Base-by-base conservation (phyloP, 2,329 filamentous ascomycete genomes). In the Xenosphaeropsis pyriputrescens region DNA sequence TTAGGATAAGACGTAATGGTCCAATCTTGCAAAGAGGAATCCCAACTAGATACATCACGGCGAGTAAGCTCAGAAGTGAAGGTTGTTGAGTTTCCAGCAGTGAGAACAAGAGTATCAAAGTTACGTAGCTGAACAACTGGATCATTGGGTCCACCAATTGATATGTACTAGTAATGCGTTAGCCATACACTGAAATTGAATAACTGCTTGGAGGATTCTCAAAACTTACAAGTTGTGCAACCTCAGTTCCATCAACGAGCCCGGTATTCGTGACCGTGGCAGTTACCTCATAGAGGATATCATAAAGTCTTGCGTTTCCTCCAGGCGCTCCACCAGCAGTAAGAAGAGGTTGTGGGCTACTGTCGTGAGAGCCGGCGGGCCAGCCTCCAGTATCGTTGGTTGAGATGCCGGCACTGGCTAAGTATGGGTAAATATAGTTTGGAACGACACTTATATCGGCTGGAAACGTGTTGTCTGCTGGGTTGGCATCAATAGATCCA, bases 41-140 rank as follows among this genome's bases (percentile, higher is more conserved):
- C 84, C 88, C 88, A 95, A 62, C 85, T 91, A 54, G 79, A 85
- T 39, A 96, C 50, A 54, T 96, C 89, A 37, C 85, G 74, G 29
- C 88, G 71, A 4, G 79, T 91, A 39, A 96, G 59, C 11, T 75
- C 67, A 1, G 73, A 76, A 1, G 58, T 66, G 63, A 93, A 93
- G 2, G 67, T 72, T 3, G 62, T 66, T 37, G 68, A 73, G 60
- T 77, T 58, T 11, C 81, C 81, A 0, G 84, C 68, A 1, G 70
- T 65, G 43, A 95, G 75, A 36, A 64, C 66, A 38, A 95, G 58
- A 36, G 85, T 76, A 41, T 93, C 82, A 53, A 95, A 96, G 38
- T 78, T 79, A 40, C 89, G 78, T 12, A 96, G 76, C 9, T 75
- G 67, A 18, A 68, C 61, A 5, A 65, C 60, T 2, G 76, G 71